Evolutionary conservation across 2,329 filamentous ascomycete genomes (phyloP).

Genomic region (Paecilomyces sp.): DNA sequence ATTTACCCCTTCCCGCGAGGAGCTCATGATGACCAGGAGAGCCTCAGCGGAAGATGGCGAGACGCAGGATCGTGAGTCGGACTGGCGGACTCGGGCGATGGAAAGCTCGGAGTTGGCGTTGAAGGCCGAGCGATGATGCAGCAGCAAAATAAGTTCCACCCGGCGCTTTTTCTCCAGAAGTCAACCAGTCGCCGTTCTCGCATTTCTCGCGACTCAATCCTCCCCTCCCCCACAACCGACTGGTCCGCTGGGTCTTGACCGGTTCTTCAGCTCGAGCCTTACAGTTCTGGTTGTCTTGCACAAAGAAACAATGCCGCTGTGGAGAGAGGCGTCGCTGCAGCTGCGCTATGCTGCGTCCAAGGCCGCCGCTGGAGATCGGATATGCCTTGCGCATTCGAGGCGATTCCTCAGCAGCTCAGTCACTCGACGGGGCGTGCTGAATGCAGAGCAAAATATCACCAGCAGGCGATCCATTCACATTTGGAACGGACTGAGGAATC

Average conservation of each 20-base stretch:
- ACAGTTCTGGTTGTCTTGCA: background rate
- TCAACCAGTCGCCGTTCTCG: background rate
- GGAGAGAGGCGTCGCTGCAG: slow-evolving; percentile 24
- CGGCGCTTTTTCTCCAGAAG: background rate
- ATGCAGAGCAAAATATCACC: slow-evolving; percentile 8
- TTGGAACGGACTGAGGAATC: slow-evolving; percentile 2
- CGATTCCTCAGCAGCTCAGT: slow-evolving; percentile 19
- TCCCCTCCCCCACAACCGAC: background rate
- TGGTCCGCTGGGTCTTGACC: background rate
- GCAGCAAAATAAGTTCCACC: background rate
- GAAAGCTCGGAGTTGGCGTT: background rate
- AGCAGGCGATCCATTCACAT: slow-evolving; percentile 6
- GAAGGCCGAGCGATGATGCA: background rate
- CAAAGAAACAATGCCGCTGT: slow-evolving; percentile 21
- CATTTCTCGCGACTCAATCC: background rate
- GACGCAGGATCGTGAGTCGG: slow-evolving; percentile 5
- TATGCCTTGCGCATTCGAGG: slow-evolving; percentile 19
- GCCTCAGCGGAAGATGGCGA: slow-evolving; percentile 1
- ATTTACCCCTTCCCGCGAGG: slow-evolving; percentile 47
- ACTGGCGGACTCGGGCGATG: background rate
- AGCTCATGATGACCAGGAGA: slow-evolving; percentile 31
- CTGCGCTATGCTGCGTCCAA: slow-evolving; percentile 47
- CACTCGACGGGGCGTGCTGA: slow-evolving; percentile 11
- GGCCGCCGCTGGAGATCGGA: slow-evolving; percentile 50
- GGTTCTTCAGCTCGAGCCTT: background rate